Conservation (phyloP, 2,329 filamentous ascomycete species). For the Graphiopsis chlorocephala region DNA sequence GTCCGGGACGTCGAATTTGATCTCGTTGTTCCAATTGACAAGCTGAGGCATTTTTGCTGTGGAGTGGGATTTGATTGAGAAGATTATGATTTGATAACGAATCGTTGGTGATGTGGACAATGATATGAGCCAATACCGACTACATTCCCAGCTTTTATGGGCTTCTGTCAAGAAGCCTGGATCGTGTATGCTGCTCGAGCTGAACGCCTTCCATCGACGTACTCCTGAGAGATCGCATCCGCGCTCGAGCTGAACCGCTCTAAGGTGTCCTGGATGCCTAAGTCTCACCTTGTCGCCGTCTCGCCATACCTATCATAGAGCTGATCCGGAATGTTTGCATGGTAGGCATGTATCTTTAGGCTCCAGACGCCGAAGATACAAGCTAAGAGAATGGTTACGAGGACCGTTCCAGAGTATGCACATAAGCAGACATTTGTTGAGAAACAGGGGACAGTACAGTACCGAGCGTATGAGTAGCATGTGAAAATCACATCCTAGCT, state of each 20-base stretch:
- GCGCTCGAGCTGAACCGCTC: neutral
- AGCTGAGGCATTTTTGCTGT: slow-evolving; percentile 3
- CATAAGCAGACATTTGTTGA: neutral
- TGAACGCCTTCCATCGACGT: neutral
- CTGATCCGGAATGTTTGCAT: neutral
- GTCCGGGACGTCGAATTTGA: slow-evolving; percentile 14
- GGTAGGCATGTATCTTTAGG: neutral
- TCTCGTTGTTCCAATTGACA: slow-evolving; percentile 17
- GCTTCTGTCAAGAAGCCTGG: neutral
- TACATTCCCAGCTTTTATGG: neutral
- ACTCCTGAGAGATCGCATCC: neutral
- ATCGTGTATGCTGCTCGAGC: neutral
- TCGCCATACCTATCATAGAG: neutral
- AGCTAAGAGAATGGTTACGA: neutral
- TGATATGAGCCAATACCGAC: neutral
- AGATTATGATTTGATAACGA: neutral
- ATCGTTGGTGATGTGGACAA: neutral
- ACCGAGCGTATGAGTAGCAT: neutral
- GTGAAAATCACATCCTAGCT: neutral
- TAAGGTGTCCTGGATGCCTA: neutral
- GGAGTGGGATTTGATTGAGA: neutral
- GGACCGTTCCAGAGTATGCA: neutral
- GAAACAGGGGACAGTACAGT: neutral
- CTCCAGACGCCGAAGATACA: neutral
- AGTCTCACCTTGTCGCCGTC: neutral